Percentiles rank a stretch among this genome's conserved stretches.
Conservation (phyloP, 2,329 filamentous ascomycete species). For the Monosporascus sp. region DNA sequence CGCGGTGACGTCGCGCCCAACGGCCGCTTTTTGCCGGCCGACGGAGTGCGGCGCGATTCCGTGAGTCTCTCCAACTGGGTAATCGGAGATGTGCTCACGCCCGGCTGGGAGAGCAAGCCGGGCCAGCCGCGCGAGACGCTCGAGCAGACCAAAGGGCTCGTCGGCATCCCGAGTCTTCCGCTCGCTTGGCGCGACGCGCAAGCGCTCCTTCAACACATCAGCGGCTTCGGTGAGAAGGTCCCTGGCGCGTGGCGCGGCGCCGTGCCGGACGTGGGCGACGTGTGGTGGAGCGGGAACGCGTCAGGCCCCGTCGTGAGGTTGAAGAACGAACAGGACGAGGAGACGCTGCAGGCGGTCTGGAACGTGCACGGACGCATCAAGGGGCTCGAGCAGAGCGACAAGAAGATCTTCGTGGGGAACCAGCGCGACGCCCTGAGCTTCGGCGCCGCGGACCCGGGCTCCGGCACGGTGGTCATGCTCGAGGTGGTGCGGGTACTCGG, state of each 20-base stretch:
- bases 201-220: constrained; percentile 66
- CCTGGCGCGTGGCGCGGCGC: constrained; percentile 70
- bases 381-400: constrained; percentile 77
- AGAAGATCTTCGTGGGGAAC: constrained; percentile 85
- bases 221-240: constrained; percentile 66
- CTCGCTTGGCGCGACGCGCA: constrained; percentile 87
- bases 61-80: constrained; percentile 80
- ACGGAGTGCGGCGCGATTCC: constrained; percentile 75
- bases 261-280: constrained; percentile 58
- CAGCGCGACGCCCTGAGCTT: constrained; percentile 92
- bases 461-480: constrained; percentile 84
- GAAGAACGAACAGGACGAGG: constrained; percentile 81
- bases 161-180: constrained; percentile 83
- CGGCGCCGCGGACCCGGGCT: constrained; percentile 78
- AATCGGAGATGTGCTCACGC: constrained; percentile 85
- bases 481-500: constrained; percentile 85
- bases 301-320: constrained; percentile 74
- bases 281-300: constrained; percentile 80
- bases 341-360: constrained; percentile 77
- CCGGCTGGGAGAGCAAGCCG: constrained; percentile 72
- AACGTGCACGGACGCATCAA: constrained; percentile 82
- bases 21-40: constrained; percentile 73
- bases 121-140: constrained; percentile 60
- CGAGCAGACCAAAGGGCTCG: constrained; percentile 66
- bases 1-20: constrained; percentile 68